Percentiles rank a stretch among this genome's conserved stretches.
Conservation (phyloP, 345 rosid species). For the Syzygium grande region DNA sequence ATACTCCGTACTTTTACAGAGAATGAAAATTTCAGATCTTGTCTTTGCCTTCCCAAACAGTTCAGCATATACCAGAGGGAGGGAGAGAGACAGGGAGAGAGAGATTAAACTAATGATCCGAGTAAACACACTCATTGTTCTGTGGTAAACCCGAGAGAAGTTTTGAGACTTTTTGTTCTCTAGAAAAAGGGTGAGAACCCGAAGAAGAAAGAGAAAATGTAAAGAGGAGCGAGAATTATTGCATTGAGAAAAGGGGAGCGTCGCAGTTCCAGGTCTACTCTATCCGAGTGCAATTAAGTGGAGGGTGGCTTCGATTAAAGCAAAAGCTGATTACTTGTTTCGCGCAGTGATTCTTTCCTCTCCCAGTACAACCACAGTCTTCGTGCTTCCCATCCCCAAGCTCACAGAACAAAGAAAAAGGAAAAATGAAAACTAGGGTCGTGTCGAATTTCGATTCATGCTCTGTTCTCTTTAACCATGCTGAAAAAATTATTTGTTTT, state of each 20-base stretch:
- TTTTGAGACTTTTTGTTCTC: not conserved
- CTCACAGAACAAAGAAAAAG: not conserved
- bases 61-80: not conserved
- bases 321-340: slow-evolving; percentile 40
- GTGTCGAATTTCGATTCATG: not conserved
- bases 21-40: not conserved
- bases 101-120: not conserved
- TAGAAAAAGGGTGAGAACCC: not conserved
- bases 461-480: not conserved
- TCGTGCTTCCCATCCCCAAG: slow-evolving; percentile 17
- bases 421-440: not conserved
- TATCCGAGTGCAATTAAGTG: slow-evolving; percentile 4
- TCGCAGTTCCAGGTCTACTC: not conserved
- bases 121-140: not conserved
- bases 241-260: slow-evolving; percentile 1
- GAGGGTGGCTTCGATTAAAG: slow-evolving; percentile 21
- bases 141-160: not conserved
- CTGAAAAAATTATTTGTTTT: not conserved
- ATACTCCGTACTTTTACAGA: not conserved
- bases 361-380: slow-evolving; percentile 16
- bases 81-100: not conserved
- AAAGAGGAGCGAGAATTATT: not conserved
- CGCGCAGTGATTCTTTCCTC: slow-evolving; percentile 5
- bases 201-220: not conserved
- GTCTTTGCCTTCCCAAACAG: not conserved